phyloP scores from a whole-genome alignment of 2,329 filamentous ascomycete genomes.

The Botryotinia convoluta region DNA sequence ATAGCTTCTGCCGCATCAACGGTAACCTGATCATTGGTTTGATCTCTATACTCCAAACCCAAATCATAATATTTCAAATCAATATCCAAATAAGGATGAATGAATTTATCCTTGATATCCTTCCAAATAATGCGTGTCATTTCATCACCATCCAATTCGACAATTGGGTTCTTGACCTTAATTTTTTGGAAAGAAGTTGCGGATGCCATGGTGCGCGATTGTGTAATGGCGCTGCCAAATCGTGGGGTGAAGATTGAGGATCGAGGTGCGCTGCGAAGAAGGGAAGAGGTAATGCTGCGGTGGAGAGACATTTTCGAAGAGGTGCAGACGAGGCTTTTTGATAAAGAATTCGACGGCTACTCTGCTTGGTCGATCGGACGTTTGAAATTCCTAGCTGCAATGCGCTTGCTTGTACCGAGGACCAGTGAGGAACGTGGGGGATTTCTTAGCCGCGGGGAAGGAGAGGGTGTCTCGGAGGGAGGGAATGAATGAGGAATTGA shows the following conservation, averaged over 20 bases:
- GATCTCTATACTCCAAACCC: conserved; percentile 88
- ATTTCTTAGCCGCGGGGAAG: conserved; percentile 7
- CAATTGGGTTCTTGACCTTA: conserved; percentile 98
- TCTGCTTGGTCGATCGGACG: background rate
- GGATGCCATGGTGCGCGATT: conserved; percentile 53
- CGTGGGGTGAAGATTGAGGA: conserved; percentile 7
- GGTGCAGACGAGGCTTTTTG: background rate
- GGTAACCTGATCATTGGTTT: conserved; percentile 96
- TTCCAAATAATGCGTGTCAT: conserved; percentile 99
- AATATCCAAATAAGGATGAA: conserved; percentile 91
- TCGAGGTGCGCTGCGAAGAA: conserved; percentile 10
- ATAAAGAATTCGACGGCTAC: conserved; percentile 1
- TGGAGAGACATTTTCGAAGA: conserved; percentile 7
- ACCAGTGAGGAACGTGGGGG: conserved; percentile 2
- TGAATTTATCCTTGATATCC: conserved; percentile 99
- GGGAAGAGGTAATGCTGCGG: conserved; percentile 10
- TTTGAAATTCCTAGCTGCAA: conserved; percentile 1
- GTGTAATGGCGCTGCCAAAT: conserved; percentile 32
- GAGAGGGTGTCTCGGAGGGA: background rate
- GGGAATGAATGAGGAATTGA: background rate
- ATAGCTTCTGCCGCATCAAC: conserved; percentile 93
- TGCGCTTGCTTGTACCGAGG: conserved; percentile 11
- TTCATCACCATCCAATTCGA: conserved; percentile 92
- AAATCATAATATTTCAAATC: conserved; percentile 98
- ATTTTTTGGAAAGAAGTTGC: conserved; percentile 69